Base-by-base conservation (phyloP, 202 grass and related monocot species). In the Zoysia matrella region DNA sequence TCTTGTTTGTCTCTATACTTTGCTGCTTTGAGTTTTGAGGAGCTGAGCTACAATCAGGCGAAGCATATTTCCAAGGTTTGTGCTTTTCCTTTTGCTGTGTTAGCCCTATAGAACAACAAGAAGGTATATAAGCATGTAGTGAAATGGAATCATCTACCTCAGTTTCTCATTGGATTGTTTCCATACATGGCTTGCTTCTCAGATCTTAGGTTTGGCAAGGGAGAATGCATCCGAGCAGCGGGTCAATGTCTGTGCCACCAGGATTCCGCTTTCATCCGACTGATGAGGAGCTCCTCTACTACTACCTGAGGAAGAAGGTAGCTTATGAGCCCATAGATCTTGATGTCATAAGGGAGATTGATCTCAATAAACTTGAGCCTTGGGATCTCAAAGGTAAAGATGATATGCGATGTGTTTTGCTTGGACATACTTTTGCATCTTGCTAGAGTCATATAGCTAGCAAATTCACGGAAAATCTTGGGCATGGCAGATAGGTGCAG, bases 181-280 rank as follows among this genome's bases (percentile, higher is more conserved):
- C n/a, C 46, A 45, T 49, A 16, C 73, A 66, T 81, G 52, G n/a
- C 22, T 43, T 78, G 15, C 52, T 63, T 73, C 76, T 87, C 67
- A 78, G 76, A 88, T 84, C 68, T 47, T 81, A 88, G 86, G 81
- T 75, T 57, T 44, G n/a, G 14, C 45, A 69, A 87, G 73, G 42
- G 69, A 90, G 75, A 69, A 94, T 95, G 91, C 84, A 90, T 84
- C 85, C 84, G 1, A 85, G 80, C 64, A 70, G 72, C 79, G 85
- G 77, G 49, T 80, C 86, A 36, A 22, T 84, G 22, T 80, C 87
- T 8, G 91, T 97, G 61, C 85, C 91, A 67, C 94, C 91, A 8
- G 94, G 94, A 14, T 97, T 97, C 69, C 91, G 94, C 30, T 97
- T 97, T 85, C 94, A 97, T 74, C 94, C 89, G 0, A 94, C 94